Conservation (phyloP, 805 yeast species). For the Wickerhamomyces ciferrii region DNA sequence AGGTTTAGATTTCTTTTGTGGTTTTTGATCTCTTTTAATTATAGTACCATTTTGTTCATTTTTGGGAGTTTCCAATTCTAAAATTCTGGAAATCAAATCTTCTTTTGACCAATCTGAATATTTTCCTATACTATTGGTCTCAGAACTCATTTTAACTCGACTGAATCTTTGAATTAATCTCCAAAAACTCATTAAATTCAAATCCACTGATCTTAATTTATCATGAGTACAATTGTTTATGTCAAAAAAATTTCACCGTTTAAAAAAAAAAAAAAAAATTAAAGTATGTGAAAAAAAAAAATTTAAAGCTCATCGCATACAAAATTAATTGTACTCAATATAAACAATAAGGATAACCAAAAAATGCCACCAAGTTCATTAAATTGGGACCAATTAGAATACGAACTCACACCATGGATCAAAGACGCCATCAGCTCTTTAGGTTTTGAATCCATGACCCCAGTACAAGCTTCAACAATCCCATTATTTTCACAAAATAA, state of each 20-base stretch:
- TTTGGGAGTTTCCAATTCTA: constrained; percentile 43
- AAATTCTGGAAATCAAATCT: constrained; percentile 53
- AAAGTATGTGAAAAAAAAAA: constrained; percentile 2
- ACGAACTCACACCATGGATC: constrained; percentile 64
- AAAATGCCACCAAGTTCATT: constrained; percentile 35
- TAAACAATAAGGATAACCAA: neutral
- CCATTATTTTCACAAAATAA: constrained; percentile 80
- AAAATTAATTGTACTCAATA: too few relatives aligned
- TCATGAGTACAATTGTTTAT: neutral
- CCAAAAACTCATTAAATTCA: neutral
- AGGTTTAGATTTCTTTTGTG: constrained; percentile 30
- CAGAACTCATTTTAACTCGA: constrained; percentile 3
- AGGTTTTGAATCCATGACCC: constrained; percentile 84
- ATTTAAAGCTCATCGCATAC: neutral
- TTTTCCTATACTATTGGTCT: constrained; percentile 8
- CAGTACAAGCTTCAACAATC: constrained; percentile 93
- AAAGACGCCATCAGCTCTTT: constrained; percentile 59
- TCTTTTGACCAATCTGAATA: constrained; percentile 62
- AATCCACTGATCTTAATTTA: neutral
- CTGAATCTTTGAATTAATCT: neutral
- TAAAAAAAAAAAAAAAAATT: neutral
- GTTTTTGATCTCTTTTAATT: constrained; percentile 11
- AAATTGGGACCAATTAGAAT: constrained; percentile 54
- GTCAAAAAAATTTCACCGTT: constrained; percentile 1
- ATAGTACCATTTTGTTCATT: constrained; percentile 5